Percentiles rank a stretch among this genome's conserved stretches.
These are phyloP conservation scores for Melampsora larici-populina DNA, from an alignment of 1,284 basidiomycete species.

Conservation along the genomic window DNA sequence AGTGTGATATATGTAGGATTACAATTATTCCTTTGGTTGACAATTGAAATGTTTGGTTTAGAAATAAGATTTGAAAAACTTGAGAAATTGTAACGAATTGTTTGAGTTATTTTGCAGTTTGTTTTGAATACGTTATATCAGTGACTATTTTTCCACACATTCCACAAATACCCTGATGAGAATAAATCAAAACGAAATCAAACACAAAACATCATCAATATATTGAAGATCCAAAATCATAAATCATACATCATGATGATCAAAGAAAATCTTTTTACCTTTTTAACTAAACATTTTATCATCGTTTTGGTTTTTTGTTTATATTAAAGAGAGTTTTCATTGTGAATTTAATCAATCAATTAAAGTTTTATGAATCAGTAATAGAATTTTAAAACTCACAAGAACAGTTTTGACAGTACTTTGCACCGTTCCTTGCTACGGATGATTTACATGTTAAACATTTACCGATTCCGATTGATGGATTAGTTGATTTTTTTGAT, in stretches of 20 bases:
- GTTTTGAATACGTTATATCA: conserved; percentile 38
- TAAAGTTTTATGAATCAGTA: no score
- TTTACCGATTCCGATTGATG: conserved; percentile 17
- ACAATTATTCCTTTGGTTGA: no score
- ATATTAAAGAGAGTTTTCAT: conserved; percentile 2
- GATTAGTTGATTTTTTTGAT: conserved; percentile 10
- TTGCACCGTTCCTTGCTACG: conserved; percentile 26
- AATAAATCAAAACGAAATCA: background rate
- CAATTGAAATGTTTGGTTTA: no score
- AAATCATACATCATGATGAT: no score
- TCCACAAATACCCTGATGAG: conserved; percentile 33
- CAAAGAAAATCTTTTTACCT: background rate
- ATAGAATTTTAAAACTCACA: conserved; percentile 11
- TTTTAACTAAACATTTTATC: conserved; percentile 9
- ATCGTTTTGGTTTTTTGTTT: no score
- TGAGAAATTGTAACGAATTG: no score
- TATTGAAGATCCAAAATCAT: background rate
- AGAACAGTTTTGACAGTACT: conserved; percentile 42
- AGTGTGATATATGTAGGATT: background rate
- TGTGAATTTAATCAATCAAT: no score
- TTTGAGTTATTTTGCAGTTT: conserved; percentile 35
- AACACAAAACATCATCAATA: background rate
- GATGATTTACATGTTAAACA: conserved; percentile 43
- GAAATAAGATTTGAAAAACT: no score
- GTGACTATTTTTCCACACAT: conserved; percentile 42